Conservation (phyloP, 805 yeast genomes). For the Candida namnaoensis region DNA sequence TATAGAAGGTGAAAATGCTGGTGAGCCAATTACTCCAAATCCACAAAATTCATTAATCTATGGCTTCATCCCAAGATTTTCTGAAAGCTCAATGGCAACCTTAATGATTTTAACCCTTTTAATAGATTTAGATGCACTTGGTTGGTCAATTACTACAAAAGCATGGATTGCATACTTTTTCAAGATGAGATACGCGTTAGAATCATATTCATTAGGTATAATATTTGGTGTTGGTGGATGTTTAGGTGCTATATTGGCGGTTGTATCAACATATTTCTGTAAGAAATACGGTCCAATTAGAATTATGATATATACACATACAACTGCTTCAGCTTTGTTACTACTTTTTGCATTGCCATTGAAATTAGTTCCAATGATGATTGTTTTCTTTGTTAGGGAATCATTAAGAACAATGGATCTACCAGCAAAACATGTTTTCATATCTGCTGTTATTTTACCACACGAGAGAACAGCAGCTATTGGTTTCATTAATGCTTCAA, state of each 20-base stretch:
- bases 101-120: slow-evolving; percentile 27
- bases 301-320: slow-evolving; percentile 36
- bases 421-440: slow-evolving; percentile 38
- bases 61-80: slow-evolving; percentile 8
- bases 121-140: slow-evolving; percentile 34
- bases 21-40: not conserved
- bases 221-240: slow-evolving; percentile 31
- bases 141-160: slow-evolving; percentile 33
- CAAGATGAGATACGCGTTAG: slow-evolving; percentile 24
- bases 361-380: slow-evolving; percentile 21
- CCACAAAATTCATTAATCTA: slow-evolving; percentile 1
- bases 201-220: slow-evolving; percentile 27
- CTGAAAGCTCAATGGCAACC: slow-evolving; percentile 12
- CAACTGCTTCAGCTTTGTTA: slow-evolving; percentile 32
- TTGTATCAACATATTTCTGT: slow-evolving; percentile 33
- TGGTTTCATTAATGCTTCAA: slow-evolving; percentile 34
- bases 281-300: slow-evolving; percentile 34
- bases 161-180: slow-evolving; percentile 40
- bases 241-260: slow-evolving; percentile 28
- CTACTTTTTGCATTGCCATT: slow-evolving; percentile 30
- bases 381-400: slow-evolving; percentile 23
- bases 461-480: slow-evolving; percentile 33
- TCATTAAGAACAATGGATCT: slow-evolving; percentile 37
- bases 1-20: not conserved
- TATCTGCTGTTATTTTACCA: slow-evolving; percentile 31